These are phyloP conservation scores for Colletotrichum shisoi DNA, from an alignment of 2,329 filamentous ascomycete species.

Conservation along the genomic window DNA sequence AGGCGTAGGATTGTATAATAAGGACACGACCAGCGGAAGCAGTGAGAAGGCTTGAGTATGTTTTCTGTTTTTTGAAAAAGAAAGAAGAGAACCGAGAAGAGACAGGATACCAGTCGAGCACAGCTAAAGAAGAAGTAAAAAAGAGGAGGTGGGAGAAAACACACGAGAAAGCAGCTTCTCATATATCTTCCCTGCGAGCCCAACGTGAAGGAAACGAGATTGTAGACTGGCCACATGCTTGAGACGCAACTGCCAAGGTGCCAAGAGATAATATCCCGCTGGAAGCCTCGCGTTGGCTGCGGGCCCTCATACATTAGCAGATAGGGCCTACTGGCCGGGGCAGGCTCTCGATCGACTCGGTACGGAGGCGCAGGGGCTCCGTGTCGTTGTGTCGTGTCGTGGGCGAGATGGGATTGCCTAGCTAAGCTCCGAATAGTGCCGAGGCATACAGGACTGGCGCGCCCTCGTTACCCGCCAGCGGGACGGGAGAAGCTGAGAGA, in stretches of 20 bases:
- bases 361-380: slow-evolving; percentile 29
- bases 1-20: slow-evolving; percentile 31
- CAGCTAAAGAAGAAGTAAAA: slow-evolving; percentile 31
- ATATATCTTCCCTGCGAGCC: slow-evolving; percentile 37
- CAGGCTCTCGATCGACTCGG: slow-evolving; percentile 33
- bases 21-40: slow-evolving; percentile 38
- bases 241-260: slow-evolving; percentile 32
- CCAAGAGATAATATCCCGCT: slow-evolving; percentile 34
- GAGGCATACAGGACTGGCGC: slow-evolving; percentile 21
- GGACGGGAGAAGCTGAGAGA: slow-evolving; percentile 11
- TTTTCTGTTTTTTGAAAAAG: neutral
- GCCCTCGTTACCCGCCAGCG: slow-evolving; percentile 8
- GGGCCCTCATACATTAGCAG: slow-evolving; percentile 32
- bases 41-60: slow-evolving; percentile 17
- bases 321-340: slow-evolving; percentile 26
- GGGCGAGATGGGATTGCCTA: slow-evolving; percentile 30
- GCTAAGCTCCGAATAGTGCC: slow-evolving; percentile 34
- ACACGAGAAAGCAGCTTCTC: slow-evolving; percentile 31
- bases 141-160: neutral
- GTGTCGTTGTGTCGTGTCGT: slow-evolving; percentile 20
- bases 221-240: slow-evolving; percentile 30
- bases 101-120: slow-evolving; percentile 38
- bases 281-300: slow-evolving; percentile 29
- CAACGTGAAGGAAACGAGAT: slow-evolving; percentile 32
- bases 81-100: slow-evolving; percentile 25